phyloP scores from a whole-genome alignment of 2,329 filamentous ascomycete species.

The Penicillium sp. region DNA sequence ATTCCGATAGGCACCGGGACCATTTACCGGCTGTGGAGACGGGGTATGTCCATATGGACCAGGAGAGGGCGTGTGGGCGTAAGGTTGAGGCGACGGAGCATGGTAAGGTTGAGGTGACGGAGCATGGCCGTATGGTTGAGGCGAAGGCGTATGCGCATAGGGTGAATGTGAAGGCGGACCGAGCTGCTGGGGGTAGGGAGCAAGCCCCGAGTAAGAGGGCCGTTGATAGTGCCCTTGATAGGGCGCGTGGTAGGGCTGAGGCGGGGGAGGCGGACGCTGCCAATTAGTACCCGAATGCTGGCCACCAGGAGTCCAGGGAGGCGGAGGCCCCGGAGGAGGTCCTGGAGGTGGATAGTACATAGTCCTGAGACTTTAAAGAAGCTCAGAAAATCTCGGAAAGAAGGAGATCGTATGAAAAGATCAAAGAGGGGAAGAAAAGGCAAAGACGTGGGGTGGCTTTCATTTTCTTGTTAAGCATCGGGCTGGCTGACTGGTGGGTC shows the following conservation, averaged over 20 bases:
- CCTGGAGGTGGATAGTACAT: slow-evolving; percentile 20
- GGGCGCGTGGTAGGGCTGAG: slow-evolving; percentile 18
- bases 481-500: slow-evolving; percentile 19
- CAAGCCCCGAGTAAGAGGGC: slow-evolving; percentile 8
- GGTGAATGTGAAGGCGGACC: slow-evolving; percentile 1
- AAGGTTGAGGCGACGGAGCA: slow-evolving; percentile 7
- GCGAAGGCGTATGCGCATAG: neutral
- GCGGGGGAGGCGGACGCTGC: slow-evolving; percentile 16
- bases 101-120: slow-evolving; percentile 2
- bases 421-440: neutral
- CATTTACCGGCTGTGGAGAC: slow-evolving; percentile 13
- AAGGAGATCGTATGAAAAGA: neutral
- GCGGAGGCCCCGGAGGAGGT: slow-evolving; percentile 14
- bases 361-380: neutral
- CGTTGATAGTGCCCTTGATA: slow-evolving; percentile 14
- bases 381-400: too few relatives aligned
- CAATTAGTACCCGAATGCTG: slow-evolving; percentile 13
- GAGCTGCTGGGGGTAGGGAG: neutral
- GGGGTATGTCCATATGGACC: slow-evolving; percentile 8
- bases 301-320: slow-evolving; percentile 13
- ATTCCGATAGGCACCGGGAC: slow-evolving; percentile 12
- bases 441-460: neutral
- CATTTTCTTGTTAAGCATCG: neutral
- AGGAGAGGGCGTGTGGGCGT: slow-evolving; percentile 1
- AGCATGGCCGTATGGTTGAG: slow-evolving; percentile 1